Evolutionary conservation across 305 asterid species (phyloP).

Genomic region (Fraxinus latifolia): DNA sequence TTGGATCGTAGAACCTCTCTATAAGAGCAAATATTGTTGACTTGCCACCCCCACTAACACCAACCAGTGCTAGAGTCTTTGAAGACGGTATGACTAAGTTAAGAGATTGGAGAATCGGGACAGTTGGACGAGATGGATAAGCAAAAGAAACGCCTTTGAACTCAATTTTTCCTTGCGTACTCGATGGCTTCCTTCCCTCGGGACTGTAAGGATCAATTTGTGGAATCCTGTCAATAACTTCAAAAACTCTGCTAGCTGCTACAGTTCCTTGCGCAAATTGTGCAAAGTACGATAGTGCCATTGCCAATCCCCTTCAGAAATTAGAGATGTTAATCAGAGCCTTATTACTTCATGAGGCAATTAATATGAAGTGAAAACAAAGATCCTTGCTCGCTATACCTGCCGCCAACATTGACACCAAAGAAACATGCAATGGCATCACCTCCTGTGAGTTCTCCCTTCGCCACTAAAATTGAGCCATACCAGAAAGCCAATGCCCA

Average conservation of each 20-base stretch:
- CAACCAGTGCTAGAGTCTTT: conserved; percentile 69
- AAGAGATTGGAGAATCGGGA: conserved; percentile 57
- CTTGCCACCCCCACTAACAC: conserved; percentile 81
- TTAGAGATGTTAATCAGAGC: not conserved
- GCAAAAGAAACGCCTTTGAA: conserved; percentile 59
- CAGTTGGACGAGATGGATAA: conserved; percentile 69
- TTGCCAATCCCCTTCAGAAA: conserved; percentile 65
- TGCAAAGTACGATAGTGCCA: conserved; percentile 71
- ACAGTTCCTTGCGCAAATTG: conserved; percentile 87
- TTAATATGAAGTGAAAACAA: not conserved
- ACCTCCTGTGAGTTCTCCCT: conserved; percentile 54
- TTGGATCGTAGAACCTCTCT: conserved; percentile 78
- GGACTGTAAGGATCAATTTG: conserved; percentile 63
- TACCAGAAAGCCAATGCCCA: conserved; percentile 96
- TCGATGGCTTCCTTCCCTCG: conserved; percentile 57
- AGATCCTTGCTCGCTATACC: conserved; percentile 34
- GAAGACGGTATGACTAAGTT: conserved; percentile 56
- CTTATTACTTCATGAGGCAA: not conserved
- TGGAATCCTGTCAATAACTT: conserved; percentile 63
- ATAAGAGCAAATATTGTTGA: conserved; percentile 74
- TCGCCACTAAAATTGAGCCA: conserved; percentile 60
- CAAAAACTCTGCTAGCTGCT: conserved; percentile 73
- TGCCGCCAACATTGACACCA: conserved; percentile 82
- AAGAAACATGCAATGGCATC: conserved; percentile 83
- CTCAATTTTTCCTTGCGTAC: conserved; percentile 57